phyloP scores from a whole-genome alignment of 176 grass and related monocot genomes.

The Echinochloa phyllopogon region DNA sequence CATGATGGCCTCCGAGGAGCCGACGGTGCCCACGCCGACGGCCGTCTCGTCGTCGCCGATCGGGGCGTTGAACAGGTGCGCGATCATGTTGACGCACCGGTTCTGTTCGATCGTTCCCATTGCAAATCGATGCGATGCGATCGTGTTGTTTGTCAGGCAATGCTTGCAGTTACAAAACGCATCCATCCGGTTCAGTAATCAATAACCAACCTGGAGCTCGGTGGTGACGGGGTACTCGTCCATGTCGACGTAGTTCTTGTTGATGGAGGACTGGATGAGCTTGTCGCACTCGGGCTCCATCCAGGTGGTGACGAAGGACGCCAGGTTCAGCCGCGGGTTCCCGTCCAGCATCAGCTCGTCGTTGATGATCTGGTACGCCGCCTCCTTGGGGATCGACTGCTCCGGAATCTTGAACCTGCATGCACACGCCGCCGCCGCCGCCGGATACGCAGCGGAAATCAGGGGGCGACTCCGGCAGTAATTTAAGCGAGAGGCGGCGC shows the following conservation, averaged over 20 bases:
- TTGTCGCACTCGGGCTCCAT: constrained; percentile 97
- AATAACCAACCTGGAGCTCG: constrained; percentile 84
- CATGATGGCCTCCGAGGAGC: constrained; percentile 89
- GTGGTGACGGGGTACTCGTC: constrained; percentile 88
- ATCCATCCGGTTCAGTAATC: constrained; percentile 22
- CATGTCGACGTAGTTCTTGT: constrained; percentile 85
- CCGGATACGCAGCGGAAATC: not conserved
- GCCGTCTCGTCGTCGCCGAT: constrained; percentile 81
- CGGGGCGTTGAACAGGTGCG: constrained; percentile 70
- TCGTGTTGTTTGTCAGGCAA: not conserved
- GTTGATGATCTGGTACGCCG: constrained; percentile 94
- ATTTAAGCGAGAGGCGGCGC: too few relatives aligned
- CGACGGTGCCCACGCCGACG: constrained; percentile 66
- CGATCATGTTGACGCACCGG: constrained; percentile 83
- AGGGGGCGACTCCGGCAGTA: too few relatives aligned
- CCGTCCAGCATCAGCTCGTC: constrained; percentile 96
- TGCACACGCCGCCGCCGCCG: not conserved
- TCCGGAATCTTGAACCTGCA: constrained; percentile 57
- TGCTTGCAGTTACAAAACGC: not conserved
- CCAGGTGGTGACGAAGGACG: constrained; percentile 95
- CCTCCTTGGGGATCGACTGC: constrained; percentile 63
- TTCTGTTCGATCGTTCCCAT: constrained; percentile 43
- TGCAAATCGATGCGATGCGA: not conserved
- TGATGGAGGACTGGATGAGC: constrained; percentile 72
- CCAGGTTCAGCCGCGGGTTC: constrained; percentile 87